These are phyloP conservation scores for Tritrichomonas musculus DNA, from an alignment of 208 protist genomes.

Conservation along the genomic window DNA sequence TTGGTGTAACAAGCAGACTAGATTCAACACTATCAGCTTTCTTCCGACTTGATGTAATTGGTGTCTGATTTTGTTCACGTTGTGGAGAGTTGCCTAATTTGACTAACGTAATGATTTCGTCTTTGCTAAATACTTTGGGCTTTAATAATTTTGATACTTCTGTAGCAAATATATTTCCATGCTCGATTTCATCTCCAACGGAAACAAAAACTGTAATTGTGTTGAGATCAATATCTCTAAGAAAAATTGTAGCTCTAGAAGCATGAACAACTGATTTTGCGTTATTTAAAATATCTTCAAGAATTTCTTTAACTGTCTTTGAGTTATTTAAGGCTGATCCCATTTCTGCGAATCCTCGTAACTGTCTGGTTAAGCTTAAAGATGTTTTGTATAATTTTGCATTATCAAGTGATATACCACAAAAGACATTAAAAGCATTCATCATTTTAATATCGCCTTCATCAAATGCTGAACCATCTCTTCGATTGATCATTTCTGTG, in stretches of 20 bases:
- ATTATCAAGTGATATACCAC: conserved; percentile 30
- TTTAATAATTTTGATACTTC: neutral
- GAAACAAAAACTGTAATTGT: neutral
- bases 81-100: neutral
- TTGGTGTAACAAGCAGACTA: neutral
- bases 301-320: neutral
- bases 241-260: neutral
- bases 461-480: neutral
- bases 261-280: neutral
- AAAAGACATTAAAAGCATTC: conserved; percentile 29
- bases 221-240: neutral
- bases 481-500: conserved; percentile 52
- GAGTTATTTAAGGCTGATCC: neutral
- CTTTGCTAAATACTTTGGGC: neutral
- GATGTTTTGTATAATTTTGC: conserved; percentile 5
- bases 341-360: neutral
- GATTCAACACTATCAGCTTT: neutral
- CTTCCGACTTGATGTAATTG: neutral
- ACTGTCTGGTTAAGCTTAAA: neutral
- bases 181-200: neutral
- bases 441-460: conserved; percentile 38
- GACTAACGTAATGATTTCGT: neutral
- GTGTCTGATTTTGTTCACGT: neutral
- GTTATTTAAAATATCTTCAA: neutral
- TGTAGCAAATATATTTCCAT: neutral